Evolutionary conservation across 1,284 basidiomycete species (phyloP).

Genomic region (Schizopora paradoxa): DNA sequence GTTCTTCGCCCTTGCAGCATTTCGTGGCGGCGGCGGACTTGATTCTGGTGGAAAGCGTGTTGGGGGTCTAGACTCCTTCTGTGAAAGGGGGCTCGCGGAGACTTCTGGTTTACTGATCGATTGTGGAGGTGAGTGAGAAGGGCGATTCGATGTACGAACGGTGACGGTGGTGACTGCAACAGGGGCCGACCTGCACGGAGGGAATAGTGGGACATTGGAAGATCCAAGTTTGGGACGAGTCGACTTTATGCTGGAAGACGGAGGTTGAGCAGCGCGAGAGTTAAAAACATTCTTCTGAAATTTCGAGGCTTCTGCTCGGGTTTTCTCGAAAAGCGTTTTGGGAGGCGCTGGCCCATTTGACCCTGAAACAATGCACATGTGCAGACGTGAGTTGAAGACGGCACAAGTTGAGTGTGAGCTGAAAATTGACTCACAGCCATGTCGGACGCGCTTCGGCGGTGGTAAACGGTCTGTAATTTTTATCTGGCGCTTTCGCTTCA

Average conservation of each 20-base stretch:
- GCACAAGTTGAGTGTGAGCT: slow-evolving; percentile 14
- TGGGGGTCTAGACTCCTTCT: neutral
- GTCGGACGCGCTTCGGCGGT: slow-evolving; percentile 50
- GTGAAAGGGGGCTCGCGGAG: neutral
- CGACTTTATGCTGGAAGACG: slow-evolving; percentile 42
- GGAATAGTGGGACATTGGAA: slow-evolving; percentile 31
- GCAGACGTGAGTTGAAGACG: slow-evolving; percentile 19
- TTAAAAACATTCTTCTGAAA: slow-evolving; percentile 57
- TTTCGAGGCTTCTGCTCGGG: slow-evolving; percentile 60
- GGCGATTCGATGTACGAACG: slow-evolving; percentile 17
- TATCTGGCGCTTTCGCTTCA: slow-evolving; percentile 66
- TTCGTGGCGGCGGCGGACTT: slow-evolving; percentile 16
- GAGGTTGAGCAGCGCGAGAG: slow-evolving; percentile 40
- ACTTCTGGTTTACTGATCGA: neutral
- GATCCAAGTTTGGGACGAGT: slow-evolving; percentile 37
- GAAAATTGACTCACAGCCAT: slow-evolving; percentile 43
- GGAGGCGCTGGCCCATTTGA: slow-evolving; percentile 38
- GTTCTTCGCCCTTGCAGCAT: slow-evolving; percentile 38
- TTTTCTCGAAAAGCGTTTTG: slow-evolving; percentile 72
- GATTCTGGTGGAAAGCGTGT: neutral
- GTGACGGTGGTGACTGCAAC: slow-evolving; percentile 29
- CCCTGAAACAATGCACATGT: slow-evolving; percentile 36
- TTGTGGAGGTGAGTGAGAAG: neutral
- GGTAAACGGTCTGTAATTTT: slow-evolving; percentile 64
- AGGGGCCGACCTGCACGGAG: slow-evolving; percentile 21